These are phyloP conservation scores for Colletotrichum sp. DNA, from an alignment of 2,329 filamentous ascomycete genomes.

Conservation along the genomic window DNA sequence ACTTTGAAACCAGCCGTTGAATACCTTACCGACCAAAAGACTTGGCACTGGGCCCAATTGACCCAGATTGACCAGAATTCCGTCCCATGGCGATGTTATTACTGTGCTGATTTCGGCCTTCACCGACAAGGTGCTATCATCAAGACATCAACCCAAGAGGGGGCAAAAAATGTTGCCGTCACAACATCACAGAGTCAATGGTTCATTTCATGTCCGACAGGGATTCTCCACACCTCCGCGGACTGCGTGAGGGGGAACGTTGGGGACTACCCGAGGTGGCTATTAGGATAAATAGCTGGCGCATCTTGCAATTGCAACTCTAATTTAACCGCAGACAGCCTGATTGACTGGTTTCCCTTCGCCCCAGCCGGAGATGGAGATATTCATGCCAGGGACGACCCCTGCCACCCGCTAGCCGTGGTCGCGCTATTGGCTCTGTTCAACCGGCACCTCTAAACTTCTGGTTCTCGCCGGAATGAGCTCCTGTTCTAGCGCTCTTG, in stretches of 20 bases:
- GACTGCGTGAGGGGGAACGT: constrained; percentile 1
- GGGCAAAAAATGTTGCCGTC: neutral
- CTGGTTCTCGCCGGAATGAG: constrained; percentile 3
- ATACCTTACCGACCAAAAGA: neutral
- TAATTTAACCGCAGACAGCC: constrained; percentile 22
- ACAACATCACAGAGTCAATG: neutral
- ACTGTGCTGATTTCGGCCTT: neutral
- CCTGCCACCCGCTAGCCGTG: constrained; percentile 6
- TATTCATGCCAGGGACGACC: neutral
- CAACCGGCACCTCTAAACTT: neutral
- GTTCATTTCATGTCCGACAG: neutral
- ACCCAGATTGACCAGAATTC: neutral
- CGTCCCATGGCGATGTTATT: neutral
- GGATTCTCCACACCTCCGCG: constrained; percentile 16
- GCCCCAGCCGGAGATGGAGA: constrained; percentile 10
- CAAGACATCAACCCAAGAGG: neutral
- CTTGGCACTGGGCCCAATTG: neutral
- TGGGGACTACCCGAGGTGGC: constrained; percentile 13
- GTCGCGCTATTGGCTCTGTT: neutral
- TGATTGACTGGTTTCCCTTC: constrained; percentile 8
- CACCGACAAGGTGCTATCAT: neutral
- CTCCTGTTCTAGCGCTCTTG: neutral
- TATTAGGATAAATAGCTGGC: constrained; percentile 20
- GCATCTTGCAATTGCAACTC: neutral
- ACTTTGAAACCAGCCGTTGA: neutral